Conservation (phyloP, 495 filamentous ascomycete species). For the Schizothecium vesticola region DNA sequence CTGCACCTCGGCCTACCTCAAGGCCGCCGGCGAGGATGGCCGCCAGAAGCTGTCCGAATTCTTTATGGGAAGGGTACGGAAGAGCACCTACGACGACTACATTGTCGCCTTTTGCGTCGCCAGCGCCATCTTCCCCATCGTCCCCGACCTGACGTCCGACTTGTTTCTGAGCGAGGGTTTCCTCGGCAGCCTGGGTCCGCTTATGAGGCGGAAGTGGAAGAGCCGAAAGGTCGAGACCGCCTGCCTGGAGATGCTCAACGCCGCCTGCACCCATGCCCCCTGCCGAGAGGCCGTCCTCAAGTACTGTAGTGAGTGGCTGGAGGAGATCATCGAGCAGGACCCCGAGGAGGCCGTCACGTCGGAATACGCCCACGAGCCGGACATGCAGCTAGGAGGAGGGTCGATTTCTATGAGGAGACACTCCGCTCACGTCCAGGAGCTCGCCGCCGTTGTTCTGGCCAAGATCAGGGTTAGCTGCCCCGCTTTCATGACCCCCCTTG, state of each 20-base stretch:
- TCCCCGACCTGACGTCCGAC: constrained; percentile 59
- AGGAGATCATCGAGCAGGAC: constrained; percentile 65
- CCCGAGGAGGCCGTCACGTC: constrained; percentile 54
- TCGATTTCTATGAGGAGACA: constrained; percentile 46
- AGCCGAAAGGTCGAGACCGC: constrained; percentile 74
- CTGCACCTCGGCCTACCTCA: constrained; percentile 72
- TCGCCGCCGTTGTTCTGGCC: constrained; percentile 82
- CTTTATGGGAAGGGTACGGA: constrained; percentile 47
- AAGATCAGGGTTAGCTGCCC: constrained; percentile 57
- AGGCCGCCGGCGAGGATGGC: constrained; percentile 64
- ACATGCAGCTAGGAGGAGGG: constrained; percentile 32
- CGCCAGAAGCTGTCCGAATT: constrained; percentile 60
- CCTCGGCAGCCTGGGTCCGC: constrained; percentile 58
- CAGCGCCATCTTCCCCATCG: constrained; percentile 78
- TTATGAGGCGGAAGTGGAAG: constrained; percentile 69
- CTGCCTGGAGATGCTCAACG: constrained; percentile 80
- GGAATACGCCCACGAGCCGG: constrained; percentile 35
- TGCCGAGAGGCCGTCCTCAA: constrained; percentile 77
- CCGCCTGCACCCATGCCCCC: constrained; percentile 72
- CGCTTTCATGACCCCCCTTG: constrained; percentile 10
- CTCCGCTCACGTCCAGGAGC: constrained; percentile 46
- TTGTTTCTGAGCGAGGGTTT: constrained; percentile 86
- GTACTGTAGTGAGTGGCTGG: constrained; percentile 77
- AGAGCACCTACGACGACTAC: constrained; percentile 53
- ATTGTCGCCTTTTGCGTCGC: constrained; percentile 83